Conservation (phyloP, 148 eudicot species). For the Fallopia convolvulus region DNA sequence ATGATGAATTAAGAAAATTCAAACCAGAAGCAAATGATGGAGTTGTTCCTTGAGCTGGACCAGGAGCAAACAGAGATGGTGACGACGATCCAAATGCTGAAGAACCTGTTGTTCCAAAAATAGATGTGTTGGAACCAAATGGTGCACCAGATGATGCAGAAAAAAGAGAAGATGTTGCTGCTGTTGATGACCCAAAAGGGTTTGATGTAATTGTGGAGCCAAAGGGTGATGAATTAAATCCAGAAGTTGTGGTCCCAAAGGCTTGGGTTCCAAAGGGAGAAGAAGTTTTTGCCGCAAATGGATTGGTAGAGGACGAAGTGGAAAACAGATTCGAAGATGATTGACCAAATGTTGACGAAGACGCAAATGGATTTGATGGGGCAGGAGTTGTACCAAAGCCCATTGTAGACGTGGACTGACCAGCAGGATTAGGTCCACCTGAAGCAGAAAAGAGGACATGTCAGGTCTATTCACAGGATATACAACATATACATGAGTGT, state of each 20-base stretch:
- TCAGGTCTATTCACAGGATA: neutral
- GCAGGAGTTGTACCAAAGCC: constrained; percentile 38
- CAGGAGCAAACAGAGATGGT: constrained; percentile 53
- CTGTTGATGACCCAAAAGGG: constrained; percentile 55
- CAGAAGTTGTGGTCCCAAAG: constrained; percentile 43
- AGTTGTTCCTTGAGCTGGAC: constrained; percentile 48
- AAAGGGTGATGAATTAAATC: constrained; percentile 64
- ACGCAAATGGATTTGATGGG: constrained; percentile 40
- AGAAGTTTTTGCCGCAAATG: constrained; percentile 61
- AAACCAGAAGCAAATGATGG: constrained; percentile 54
- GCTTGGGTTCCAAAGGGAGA: constrained; percentile 39
- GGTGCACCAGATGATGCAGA: constrained; percentile 43
- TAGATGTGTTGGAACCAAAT: constrained; percentile 54
- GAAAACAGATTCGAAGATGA: constrained; percentile 64
- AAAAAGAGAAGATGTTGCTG: constrained; percentile 55
- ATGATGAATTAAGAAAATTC: constrained; percentile 57
- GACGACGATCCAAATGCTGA: constrained; percentile 23
- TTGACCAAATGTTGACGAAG: constrained; percentile 58
- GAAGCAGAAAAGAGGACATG: constrained; percentile 9
- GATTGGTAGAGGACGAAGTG: constrained; percentile 53
- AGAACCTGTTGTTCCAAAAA: constrained; percentile 37
- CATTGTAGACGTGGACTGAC: constrained; percentile 43
- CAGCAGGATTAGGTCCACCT: constrained; percentile 89
- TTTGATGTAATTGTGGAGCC: constrained; percentile 39
- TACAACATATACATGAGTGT: neutral